phyloP scores from a whole-genome alignment of 371 early-diverging fungal species.

The Mucor piriformis region DNA sequence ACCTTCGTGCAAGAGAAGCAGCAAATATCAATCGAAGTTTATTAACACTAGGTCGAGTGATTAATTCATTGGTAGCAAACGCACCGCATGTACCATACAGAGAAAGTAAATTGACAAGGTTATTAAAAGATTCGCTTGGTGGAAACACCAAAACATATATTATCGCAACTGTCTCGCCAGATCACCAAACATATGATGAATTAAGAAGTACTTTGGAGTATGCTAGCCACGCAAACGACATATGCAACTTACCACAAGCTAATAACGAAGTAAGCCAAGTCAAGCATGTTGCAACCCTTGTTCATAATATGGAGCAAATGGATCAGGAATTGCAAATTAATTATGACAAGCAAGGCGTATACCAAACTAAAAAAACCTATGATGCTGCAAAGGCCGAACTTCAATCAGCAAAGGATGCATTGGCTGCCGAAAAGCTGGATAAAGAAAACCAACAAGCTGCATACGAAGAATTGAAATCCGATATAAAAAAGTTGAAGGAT shows the following conservation, averaged over 20 bases:
- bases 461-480: background rate
- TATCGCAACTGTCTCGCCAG: constrained; percentile 92
- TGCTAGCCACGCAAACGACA: constrained; percentile 93
- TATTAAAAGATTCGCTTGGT: constrained; percentile 95
- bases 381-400: constrained; percentile 30
- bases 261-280: constrained; percentile 84
- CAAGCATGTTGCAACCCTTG: constrained; percentile 83
- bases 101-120: constrained; percentile 93
- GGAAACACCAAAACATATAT: constrained; percentile 94
- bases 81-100: constrained; percentile 89
- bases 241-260: constrained; percentile 90
- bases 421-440: background rate
- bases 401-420: background rate
- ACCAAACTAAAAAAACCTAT: constrained; percentile 65
- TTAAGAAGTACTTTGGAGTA: constrained; percentile 93
- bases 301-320: constrained; percentile 73
- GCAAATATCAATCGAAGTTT: constrained; percentile 91
- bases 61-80: constrained; percentile 85
- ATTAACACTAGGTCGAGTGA: constrained; percentile 91
- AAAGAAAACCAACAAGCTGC: background rate
- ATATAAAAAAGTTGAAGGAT: background rate
- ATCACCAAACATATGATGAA: constrained; percentile 80
- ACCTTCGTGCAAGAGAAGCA: constrained; percentile 87
- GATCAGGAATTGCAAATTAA: constrained; percentile 49
- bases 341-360: constrained; percentile 79